Percentiles rank a stretch among this genome's conserved stretches.
These are phyloP conservation scores for Brettanomyces sp. DNA, from an alignment of 805 yeast species.

Conservation along the genomic window DNA sequence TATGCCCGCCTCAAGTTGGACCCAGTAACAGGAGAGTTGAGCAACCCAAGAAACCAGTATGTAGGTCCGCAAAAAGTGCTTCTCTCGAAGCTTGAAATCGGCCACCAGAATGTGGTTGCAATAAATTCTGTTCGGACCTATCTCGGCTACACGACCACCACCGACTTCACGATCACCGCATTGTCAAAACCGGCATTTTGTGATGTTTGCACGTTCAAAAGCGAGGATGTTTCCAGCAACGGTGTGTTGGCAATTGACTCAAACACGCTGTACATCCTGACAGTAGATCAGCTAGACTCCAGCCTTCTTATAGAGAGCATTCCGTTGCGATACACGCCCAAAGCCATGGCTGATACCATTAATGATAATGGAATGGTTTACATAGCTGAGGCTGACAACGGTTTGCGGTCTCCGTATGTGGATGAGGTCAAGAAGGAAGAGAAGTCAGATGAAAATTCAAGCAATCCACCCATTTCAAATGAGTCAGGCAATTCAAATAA, in stretches of 20 bases:
- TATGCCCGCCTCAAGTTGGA: conserved; percentile 59
- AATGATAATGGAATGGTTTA: conserved; percentile 23
- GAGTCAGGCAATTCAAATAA: too few relatives aligned
- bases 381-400: conserved; percentile 37
- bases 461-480: too few relatives aligned
- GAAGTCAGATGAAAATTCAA: neutral
- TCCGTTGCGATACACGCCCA: conserved; percentile 44
- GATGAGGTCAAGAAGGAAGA: conserved; percentile 4
- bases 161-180: conserved; percentile 38
- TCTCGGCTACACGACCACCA: conserved; percentile 33
- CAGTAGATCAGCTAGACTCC: conserved; percentile 32
- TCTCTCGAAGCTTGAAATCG: conserved; percentile 30
- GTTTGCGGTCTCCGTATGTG: conserved; percentile 25
- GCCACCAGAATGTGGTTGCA: conserved; percentile 28
- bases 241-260: conserved; percentile 60
- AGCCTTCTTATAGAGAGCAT: conserved; percentile 29
- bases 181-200: conserved; percentile 32
- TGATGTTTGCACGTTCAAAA: conserved; percentile 43
- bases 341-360: conserved; percentile 26
- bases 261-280: conserved; percentile 44
- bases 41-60: conserved; percentile 59
- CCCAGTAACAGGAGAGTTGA: conserved; percentile 46
- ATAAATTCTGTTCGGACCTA: conserved; percentile 50
- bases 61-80: conserved; percentile 61
- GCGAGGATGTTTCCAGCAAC: conserved; percentile 48